Evolutionary conservation across 2,329 filamentous ascomycete genomes (phyloP), one percentile per base, ranked within the genome.

Genomic region (Rutstroemia sp.): DNA sequence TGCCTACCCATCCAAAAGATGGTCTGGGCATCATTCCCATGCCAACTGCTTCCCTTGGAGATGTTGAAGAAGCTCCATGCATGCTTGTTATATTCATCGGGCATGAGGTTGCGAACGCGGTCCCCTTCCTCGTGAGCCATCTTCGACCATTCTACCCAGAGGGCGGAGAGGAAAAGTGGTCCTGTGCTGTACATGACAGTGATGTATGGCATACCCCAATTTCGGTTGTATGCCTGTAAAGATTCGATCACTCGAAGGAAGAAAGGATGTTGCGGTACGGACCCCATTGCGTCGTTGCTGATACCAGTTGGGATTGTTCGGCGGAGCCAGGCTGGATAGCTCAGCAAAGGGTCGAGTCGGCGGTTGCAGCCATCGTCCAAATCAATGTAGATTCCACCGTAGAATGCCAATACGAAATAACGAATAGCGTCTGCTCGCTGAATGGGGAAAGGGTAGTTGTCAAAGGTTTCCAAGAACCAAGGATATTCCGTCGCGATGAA

Each of bases 131-230:
- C 69, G 10, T 71, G 77, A 45, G 73, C 73, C 17, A 75, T 72
- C 36, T 78, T 75, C 69, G 83, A 82, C 70, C 88, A 91, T 69
- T 89, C 82, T 67, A 87, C 83, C 84, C 87, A 88, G 58, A 89
- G 79, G 42, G 91, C 80, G 56, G 83, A 88, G 47, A 92, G 72
- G 73, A 89, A 92, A 30, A 92, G 74, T 0, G 88, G 88, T 0
- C 88, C 88, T 0, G 88, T 88, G 9, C 82, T 84, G 48, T 86
- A 85, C 88, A 92, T 92, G 64, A 92, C 86, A 23, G 86, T 89
- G 65, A 88, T 86, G 70, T 92, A 90, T 0, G 75, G 74, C 50
- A 70, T 63, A 17, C 58, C 59, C 87, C 87, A 92, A 61, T 80
- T 81, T 58, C 81, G 78, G 67, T 88, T 79, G 70, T 88, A 89